Base-by-base conservation (phyloP, 371 early-diverging fungal species). In the Mucor saturninus region DNA sequence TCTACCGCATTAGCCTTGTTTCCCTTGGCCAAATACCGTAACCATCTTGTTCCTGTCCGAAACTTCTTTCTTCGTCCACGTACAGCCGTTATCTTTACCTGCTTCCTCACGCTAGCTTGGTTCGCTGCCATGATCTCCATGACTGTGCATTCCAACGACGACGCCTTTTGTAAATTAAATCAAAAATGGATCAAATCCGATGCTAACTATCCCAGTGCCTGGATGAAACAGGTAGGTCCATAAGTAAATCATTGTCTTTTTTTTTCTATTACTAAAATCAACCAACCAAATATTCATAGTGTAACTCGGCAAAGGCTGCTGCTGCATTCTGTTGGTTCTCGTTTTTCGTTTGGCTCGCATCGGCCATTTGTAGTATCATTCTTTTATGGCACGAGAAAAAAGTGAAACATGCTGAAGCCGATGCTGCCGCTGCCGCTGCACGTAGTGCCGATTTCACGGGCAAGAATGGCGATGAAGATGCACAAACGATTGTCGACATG, bases 61-160 rank as follows among this genome's bases (percentile, higher is more conserved):
- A 69, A 71, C 46, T 81, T 80, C 56, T 76, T 68, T 55, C 10
- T 81, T 28, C 67, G 76, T 57, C 72, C 75, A 26, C 71, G 81
- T 10, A 73, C 79, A 4, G 72, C 58, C 9, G 21, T 81, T 5
- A 72, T 81, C 43, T 76, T 81, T 29, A 73, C 69, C 31, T 39
- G 54, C n/a, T 78, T 78, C 49, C 68, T 76, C 39, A 63, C 76
- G 0, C 55, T 69, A 11, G 32, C 69, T 7, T 81, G 81, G 81
- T 69, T 67, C 13, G 66, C 68, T 8, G 73, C 72, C n/a, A 75
- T 76, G 63, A 68, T 81, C 30, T 65, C 75, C 0, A 76, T 76
- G 62, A 73, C 76, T 28, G 72, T 70, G 0, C 77, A 81, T 55
- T 46, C 75, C 1, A 73, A 62, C 28, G 69, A 69, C 50, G 56